Evolutionary conservation across 2,329 filamentous ascomycete genomes (phyloP).

Genomic region (Apiospora sp.): DNA sequence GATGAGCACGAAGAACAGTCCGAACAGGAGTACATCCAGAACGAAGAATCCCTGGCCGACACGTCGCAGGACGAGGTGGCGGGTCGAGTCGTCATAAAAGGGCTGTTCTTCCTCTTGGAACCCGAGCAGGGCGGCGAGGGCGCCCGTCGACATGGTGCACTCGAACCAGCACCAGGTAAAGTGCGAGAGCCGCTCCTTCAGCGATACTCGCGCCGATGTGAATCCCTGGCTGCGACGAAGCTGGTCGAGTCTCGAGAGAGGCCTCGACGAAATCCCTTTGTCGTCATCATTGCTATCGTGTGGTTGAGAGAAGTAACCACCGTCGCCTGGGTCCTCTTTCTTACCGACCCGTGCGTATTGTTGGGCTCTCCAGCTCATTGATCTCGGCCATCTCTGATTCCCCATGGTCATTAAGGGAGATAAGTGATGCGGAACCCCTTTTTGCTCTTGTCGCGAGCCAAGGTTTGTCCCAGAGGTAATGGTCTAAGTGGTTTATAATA

Average conservation of each 20-base stretch:
- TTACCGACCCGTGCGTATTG: neutral
- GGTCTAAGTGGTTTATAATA: neutral
- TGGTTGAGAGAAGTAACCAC: neutral
- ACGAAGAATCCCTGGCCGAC: conserved; percentile 59
- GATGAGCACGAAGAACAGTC: conserved; percentile 59
- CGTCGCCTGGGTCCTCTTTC: neutral
- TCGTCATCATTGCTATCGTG: neutral
- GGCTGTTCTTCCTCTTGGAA: conserved; percentile 39
- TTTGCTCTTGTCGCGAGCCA: neutral
- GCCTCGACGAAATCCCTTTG: neutral
- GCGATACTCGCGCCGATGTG: conserved; percentile 14
- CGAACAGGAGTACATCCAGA: conserved; percentile 57
- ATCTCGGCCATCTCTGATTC: neutral
- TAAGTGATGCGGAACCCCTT: neutral
- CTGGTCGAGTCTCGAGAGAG: neutral
- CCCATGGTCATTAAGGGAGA: neutral
- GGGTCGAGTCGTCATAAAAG: conserved; percentile 49
- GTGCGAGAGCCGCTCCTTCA: conserved; percentile 24
- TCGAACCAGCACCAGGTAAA: conserved; percentile 44
- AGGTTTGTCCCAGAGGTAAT: too few species aligned
- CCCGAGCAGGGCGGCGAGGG: conserved; percentile 40
- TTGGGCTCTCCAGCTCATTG: neutral
- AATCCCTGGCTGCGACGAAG: conserved; percentile 10
- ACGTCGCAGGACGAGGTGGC: conserved; percentile 45
- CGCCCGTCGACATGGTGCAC: conserved; percentile 45